Base-by-base conservation (phyloP, 2,329 filamentous ascomycete species). In the Hypoxylon rubiginosum region DNA sequence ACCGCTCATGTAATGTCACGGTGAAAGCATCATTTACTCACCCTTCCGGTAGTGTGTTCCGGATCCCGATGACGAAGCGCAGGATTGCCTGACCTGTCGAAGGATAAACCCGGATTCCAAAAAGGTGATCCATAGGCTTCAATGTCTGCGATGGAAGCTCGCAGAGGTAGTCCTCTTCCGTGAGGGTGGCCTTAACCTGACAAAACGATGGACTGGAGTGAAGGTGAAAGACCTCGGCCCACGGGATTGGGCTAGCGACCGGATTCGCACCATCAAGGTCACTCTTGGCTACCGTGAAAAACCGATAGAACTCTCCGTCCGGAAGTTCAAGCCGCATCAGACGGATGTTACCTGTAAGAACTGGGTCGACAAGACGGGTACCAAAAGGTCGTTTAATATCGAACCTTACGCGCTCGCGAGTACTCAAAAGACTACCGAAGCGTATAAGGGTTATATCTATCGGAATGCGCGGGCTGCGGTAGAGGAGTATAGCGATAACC, bases 71-170 rank as follows among this genome's bases (percentile, higher is more conserved):
- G 68, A 79, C 49, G 45, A 76, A 17, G 75, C 74, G 13, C 72
- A 66, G 17, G 57, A 66, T 2, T 86, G 84, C 70, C 9, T 75
- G 2, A 79, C 79, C 1, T 86, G 84, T 65, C 64, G 72, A 6
- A 71, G 68, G 0, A 77, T 83, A 2, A 74, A 76, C 10, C 74
- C 71, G 28, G 76, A 76, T 0, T 84, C 83, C 0, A 81, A 80
- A 41, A 86, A 84, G 66, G 81, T 82, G 1, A 80, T 86, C 4
- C 84, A 86, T 58, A 75, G 77, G 24, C 71, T 82, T 4, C 78
- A 79, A 0, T 87, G 85, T 60, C 71, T 78, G 13, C 80, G 84
- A 11, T 79, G 76, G 67, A 83, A 82, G 66, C 74, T 86, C 10
- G 79, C 77, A 24, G 78, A 82, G 8, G 74, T 81, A 15, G 68